phyloP scores from a whole-genome alignment of 179 eudicot genomes.

The Beta corolliflora region DNA sequence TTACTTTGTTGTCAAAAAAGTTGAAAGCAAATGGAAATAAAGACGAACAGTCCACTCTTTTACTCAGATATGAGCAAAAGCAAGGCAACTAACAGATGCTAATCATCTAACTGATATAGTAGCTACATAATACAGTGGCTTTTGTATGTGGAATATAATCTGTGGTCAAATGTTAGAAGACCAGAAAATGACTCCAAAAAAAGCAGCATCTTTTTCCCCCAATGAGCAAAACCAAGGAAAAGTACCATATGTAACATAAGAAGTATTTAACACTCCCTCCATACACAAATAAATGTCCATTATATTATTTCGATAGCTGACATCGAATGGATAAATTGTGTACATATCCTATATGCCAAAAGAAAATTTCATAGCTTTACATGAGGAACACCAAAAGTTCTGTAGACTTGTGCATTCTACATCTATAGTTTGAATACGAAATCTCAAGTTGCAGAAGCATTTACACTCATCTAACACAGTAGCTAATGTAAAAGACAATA shows the following conservation, averaged over 20 bases:
- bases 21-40: background rate
- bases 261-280: too few species aligned
- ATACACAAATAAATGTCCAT: too few species aligned
- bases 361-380: too few species aligned
- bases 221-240: background rate
- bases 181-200: background rate
- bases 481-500: background rate
- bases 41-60: background rate
- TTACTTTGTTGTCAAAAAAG: background rate
- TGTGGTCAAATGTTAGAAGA: background rate
- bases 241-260: background rate
- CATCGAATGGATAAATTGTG: background rate
- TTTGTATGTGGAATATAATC: background rate
- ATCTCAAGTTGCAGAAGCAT: background rate
- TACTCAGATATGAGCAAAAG: background rate
- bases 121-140: background rate
- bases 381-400: background rate
- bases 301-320: background rate
- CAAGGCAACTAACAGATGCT: background rate
- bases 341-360: background rate
- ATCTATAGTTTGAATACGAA: background rate
- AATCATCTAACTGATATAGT: background rate
- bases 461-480: background rate
- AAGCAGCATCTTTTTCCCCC: background rate
- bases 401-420: background rate